Base-by-base conservation (phyloP, 768 basidiomycete species). In the Serendipita indica region DNA sequence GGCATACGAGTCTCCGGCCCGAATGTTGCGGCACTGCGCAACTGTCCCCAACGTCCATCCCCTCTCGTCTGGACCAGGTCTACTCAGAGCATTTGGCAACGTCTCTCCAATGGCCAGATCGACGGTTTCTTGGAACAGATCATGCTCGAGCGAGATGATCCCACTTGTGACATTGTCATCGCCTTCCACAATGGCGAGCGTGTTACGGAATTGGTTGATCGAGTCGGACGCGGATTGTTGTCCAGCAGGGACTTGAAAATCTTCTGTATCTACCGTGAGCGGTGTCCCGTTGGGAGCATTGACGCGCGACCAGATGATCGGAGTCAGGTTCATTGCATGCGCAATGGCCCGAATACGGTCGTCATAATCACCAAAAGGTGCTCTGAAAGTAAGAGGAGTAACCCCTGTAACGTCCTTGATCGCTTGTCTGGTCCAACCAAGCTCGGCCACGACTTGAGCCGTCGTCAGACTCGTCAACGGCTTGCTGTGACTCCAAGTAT, bases 31-130 rank as follows among this genome's bases (percentile, higher is more conserved):
- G 34, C 27, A 33, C n/a, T 58, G 33, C 13, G 18, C 57, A n/a
- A 22, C 57, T 7, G 35, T 58, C 14, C 34, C 57, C 16, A 39
- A n/a, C 1, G 10, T 20, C 59, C 52, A 60, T 3, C 56, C 52
- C 6, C 32, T 10, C 61, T 64, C 64, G 10, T 16, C 14, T 14
- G 45, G 45, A 16, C 45, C 45, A 10, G 45, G 45, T 16, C 45
- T 7, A 20, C 12, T 12, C 12, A 74, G 65, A 18, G 72, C 74
- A 52, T 65, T 63, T 6, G 74, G 75, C 13, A 75, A 65, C 62
- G 74, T 65, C 67, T 73, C 74, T 37, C 72, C 72, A 62, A 75
- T 71, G 20, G 75, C 74, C 45, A 76, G 70, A 52, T 74, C 73
- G 57, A 74, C 73, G 32, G 72, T 69, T 65, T 75, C 69, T 64